Percentiles rank a stretch among this genome's conserved stretches.
Conservation (phyloP, 2,329 filamentous ascomycete genomes). For the Geosmithia putterillii region DNA sequence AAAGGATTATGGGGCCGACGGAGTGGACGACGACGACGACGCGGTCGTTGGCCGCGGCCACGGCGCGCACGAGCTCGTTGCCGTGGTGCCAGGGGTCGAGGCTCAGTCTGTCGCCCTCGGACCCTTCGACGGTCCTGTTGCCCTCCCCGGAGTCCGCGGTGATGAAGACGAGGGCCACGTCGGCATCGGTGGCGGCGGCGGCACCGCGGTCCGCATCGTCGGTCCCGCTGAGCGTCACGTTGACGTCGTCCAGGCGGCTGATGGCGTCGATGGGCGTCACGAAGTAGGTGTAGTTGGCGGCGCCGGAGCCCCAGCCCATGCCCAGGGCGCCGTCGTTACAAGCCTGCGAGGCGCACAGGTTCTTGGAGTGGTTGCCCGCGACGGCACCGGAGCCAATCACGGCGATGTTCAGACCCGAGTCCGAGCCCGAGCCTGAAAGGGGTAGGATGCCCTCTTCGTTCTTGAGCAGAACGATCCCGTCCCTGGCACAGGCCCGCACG, state of each 20-base stretch:
- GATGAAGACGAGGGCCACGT: constrained; percentile 50
- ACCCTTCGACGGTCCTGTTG: constrained; percentile 50
- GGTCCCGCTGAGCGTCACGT: constrained; percentile 38
- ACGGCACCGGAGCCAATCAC: constrained; percentile 53
- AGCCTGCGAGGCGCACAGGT: constrained; percentile 47
- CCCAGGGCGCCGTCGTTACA: constrained; percentile 51
- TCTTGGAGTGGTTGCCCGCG: constrained; percentile 48
- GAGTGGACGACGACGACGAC: constrained; percentile 61
- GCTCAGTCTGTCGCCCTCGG: constrained; percentile 49
- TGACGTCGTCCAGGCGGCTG: constrained; percentile 41
- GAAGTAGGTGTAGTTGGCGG: constrained; percentile 53
- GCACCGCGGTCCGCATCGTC: constrained; percentile 35
- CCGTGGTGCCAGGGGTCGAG: constrained; percentile 53
- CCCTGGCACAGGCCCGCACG: constrained; percentile 39
- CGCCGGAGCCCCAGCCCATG: constrained; percentile 58
- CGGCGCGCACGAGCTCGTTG: constrained; percentile 47
- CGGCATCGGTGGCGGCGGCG: constrained; percentile 36
- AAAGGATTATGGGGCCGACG: constrained; percentile 58
- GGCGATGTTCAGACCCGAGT: constrained; percentile 36
- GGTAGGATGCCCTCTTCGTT: constrained; percentile 47
- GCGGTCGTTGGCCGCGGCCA: constrained; percentile 51
- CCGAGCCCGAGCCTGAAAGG: constrained; percentile 27
- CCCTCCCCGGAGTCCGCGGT: constrained; percentile 54
- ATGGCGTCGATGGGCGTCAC: constrained; percentile 54
- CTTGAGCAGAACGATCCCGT: constrained; percentile 54